Conservation (phyloP, 441 rosid genomes). For the Pelargonium fulgidum region DNA sequence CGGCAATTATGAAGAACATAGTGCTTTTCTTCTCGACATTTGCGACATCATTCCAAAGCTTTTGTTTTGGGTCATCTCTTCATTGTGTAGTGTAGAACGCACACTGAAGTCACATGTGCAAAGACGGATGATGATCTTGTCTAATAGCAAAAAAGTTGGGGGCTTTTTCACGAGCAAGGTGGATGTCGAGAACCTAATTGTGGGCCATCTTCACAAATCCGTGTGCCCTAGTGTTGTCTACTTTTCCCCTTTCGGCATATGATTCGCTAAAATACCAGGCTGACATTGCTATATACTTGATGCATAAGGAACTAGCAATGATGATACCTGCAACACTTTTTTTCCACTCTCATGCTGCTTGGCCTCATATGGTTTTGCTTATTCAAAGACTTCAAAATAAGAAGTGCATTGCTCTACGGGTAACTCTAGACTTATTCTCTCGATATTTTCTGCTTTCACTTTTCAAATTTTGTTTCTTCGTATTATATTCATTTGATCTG, state of each 20-base stretch:
- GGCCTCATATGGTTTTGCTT: too few relatives aligned
- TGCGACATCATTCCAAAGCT: neutral
- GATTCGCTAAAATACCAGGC: neutral
- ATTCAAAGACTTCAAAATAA: neutral
- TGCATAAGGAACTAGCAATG: neutral
- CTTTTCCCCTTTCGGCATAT: neutral
- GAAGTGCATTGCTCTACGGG: neutral
- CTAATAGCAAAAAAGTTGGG: neutral
- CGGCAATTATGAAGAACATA: conserved; percentile 2
- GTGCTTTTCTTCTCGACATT: neutral
- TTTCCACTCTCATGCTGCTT: neutral
- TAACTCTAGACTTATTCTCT: conserved; percentile 7
- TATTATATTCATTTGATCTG: neutral
- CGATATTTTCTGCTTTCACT: neutral
- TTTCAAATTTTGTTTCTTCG: neutral
- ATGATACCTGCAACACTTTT: neutral
- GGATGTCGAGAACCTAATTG: neutral
- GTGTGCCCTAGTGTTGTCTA: too few relatives aligned
- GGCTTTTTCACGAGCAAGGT: neutral
- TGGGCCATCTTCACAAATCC: neutral
- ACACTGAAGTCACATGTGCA: neutral
- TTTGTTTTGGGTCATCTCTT: neutral
- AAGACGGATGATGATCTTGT: neutral
- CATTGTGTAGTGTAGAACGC: neutral
- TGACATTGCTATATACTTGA: neutral